Base-by-base conservation (phyloP, 106 monocot species). In the Alisma plantagoaquatica region DNA sequence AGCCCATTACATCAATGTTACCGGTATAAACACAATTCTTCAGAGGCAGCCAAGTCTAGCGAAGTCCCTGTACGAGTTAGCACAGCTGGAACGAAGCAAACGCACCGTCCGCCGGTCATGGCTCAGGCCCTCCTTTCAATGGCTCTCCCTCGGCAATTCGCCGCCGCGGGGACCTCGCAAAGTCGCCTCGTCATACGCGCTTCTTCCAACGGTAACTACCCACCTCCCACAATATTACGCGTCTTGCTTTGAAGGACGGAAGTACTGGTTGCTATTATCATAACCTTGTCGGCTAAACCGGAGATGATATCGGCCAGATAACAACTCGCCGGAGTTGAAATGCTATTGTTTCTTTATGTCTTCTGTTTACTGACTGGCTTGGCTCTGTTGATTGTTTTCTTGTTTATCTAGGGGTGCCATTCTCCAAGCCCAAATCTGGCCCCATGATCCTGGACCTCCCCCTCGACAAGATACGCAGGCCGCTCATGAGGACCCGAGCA, bases 391-490 rank as follows among this genome's bases (percentile, higher is more conserved):
- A n/a, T 29, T n/a, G 23, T 51, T 60, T 19, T 38, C 35, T 14
- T 38, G 14, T 38, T 38, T 38, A 38, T 38, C 30, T 35, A 92
- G 92, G 92, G 18, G 60, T 82, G 56, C 79, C 92, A 2, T 82
- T 74, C 25, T 74, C 65, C 9, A 76, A 77, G n/a, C 71, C 74
- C n/a, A 86, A 77, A 58, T 71, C 79, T 19, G 80, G 89, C 2
- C 89, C 74, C 4, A 48, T 58, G 56, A 73, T 98, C 28, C 59
- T 85, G 28, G 89, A 98, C 8, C 49, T 89, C 25, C 96, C 89
- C 23, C 75, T 98, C 46, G 85, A 79, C 18, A 78, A 72, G 79
- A 98, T 98, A 27, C 47, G 78, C 57, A 67, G 96, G 60, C 96
- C 96, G 16, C 69, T 98, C 20, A 89, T 78, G 78, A 61, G 81